Evolutionary conservation across 1,284 basidiomycete genomes (phyloP), one percentile per base, ranked within the genome.

Genomic region (Cutaneotrichosporon cavernicola): DNA sequence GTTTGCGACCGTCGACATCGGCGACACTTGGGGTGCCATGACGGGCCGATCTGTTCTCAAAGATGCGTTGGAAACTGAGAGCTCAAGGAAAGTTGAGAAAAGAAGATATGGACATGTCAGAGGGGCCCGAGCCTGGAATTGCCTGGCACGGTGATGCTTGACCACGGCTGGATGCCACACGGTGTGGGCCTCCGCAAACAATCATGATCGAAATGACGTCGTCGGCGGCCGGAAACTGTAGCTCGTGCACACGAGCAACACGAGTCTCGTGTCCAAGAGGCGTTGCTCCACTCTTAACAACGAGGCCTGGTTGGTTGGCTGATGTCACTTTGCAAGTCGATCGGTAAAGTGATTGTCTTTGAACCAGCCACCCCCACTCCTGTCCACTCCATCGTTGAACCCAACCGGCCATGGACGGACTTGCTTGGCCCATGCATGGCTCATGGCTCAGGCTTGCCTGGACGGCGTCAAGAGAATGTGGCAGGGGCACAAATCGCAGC

Each of bases 111-210:
- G 10, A 16, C 1, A 10, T 13, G 36, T 40, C 38, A 40, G 38
- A 13, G 38, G 38, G 38, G 38, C 13, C 5, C 38, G 38, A 40
- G 38, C 8, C 38, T 40, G 38, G 13, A 14, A 14, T 16, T 14
- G 10, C n/a, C 21, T 22, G 47, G 22, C 47, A 21, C 47, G 47
- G 47, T 10, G n/a, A 49, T 21, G n/a, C 47, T 49, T 49, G 47
- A 26, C 47, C 47, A 49, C 22, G 47, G 47, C 22, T 26, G n/a
- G n/a, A 21, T 10, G 47, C 47, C n/a, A 26, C n/a, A 11, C 8
- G 10, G 47, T 49, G 47, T 22, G 47, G 47, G 47, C 22, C 47
- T 49, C 47, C 47, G n/a, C 47, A 49, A 49, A 49, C 47, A 49
- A 22, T 40, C 36, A 14, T 40, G 38, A 5, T 14, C 13, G 16